A percentile compares a stretch with the other conserved stretches of the same genome.
Evolutionary conservation across 139 green algal genomes (phyloP).

Genomic region (Closterium sp.): DNA sequence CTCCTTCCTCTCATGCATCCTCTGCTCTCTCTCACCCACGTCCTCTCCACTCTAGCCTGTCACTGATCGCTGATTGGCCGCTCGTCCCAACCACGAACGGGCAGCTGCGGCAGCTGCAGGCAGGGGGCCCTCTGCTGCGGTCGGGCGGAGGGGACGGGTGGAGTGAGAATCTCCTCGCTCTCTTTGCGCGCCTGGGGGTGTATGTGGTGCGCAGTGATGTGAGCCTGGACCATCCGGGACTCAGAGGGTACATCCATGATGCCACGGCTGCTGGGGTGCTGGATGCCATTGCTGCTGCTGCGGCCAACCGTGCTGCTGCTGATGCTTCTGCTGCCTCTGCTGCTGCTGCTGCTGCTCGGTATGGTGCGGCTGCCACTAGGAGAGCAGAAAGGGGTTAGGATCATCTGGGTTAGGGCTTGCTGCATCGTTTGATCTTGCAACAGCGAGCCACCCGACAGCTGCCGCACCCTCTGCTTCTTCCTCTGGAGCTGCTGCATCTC

Average conservation of each 20-base stretch:
- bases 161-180: conserved; percentile 57
- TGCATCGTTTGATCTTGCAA: not conserved
- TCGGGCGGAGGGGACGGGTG: conserved; percentile 56
- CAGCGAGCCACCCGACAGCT: not conserved
- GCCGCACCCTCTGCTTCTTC: not conserved
- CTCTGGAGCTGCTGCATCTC: not conserved
- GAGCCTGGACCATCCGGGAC: conserved; percentile 12
- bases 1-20: not conserved
- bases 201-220: conserved; percentile 53
- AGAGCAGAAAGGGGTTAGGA: too few relatives aligned
- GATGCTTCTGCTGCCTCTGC: not conserved
- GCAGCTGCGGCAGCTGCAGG: conserved; percentile 44
- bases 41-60: not conserved
- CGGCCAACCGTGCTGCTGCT: not conserved
- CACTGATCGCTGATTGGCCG: conserved; percentile 53
- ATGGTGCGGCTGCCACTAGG: too few relatives aligned
- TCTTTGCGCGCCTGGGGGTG: conserved; percentile 58
- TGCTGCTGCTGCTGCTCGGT: not conserved
- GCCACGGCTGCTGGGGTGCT: conserved; percentile 61
- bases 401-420: not conserved
- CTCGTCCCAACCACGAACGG: conserved; percentile 61
- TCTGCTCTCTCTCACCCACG: not conserved
- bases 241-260: conserved; percentile 54
- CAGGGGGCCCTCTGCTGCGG: conserved; percentile 1
- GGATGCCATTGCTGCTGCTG: conserved; percentile 53